phyloP scores from a whole-genome alignment of 225 moss, liverwort and hornwort genomes.

The Pseudisothecium myosuroides region DNA sequence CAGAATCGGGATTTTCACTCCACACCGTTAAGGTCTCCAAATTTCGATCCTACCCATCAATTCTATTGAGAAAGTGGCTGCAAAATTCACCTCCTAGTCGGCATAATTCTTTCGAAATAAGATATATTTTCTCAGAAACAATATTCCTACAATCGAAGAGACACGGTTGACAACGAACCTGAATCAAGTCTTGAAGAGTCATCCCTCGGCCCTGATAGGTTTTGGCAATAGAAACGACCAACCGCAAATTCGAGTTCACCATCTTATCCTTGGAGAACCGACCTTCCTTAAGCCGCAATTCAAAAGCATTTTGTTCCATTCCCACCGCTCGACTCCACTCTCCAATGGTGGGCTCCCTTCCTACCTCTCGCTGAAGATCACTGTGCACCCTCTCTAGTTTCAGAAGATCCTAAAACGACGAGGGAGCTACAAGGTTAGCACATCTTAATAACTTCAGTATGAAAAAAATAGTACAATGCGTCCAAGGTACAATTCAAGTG shows the following conservation, averaged over 20 bases:
- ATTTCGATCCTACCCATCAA: not conserved
- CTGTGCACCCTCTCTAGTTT: conserved; percentile 52
- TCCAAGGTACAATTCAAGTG: not conserved
- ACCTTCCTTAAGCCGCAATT: conserved; percentile 63
- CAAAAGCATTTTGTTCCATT: conserved; percentile 53
- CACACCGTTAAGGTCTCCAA: not conserved
- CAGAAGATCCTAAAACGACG: conserved; percentile 41
- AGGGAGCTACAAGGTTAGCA: not conserved
- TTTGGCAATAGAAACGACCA: conserved; percentile 92
- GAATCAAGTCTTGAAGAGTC: conserved; percentile 90
- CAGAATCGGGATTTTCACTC: not conserved
- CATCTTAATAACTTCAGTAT: not conserved
- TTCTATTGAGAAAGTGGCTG: not conserved
- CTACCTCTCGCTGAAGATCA: conserved; percentile 61
- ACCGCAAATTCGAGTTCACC: conserved; percentile 90
- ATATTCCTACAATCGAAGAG: not conserved
- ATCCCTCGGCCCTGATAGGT: conserved; percentile 87
- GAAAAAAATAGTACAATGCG: not conserved
- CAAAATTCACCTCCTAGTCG: not conserved
- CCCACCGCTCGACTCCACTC: conserved; percentile 92
- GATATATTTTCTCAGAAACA: not conserved
- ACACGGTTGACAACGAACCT: conserved; percentile 10
- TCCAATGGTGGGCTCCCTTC: conserved; percentile 63
- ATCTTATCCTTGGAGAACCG: conserved; percentile 84
- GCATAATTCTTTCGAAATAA: not conserved